phyloP scores from a whole-genome alignment of 2,329 filamentous ascomycete genomes.

The Eutypella sp. region DNA sequence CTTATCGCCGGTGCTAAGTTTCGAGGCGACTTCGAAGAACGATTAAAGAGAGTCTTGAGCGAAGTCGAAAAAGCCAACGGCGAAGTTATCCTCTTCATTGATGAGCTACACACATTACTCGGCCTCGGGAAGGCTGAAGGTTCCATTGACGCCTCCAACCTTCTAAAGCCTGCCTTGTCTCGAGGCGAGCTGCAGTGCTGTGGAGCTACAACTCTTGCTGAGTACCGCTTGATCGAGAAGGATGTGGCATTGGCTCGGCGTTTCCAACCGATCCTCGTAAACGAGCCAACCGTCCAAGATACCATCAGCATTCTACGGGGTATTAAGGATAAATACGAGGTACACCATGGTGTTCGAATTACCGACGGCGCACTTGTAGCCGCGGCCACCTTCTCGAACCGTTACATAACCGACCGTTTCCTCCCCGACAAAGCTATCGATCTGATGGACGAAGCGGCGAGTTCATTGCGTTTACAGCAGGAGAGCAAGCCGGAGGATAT shows the following conservation, averaged over 20 bases:
- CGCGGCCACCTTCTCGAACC: conserved; percentile 85
- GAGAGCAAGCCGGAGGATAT: conserved; percentile 97
- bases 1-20: conserved; percentile 96
- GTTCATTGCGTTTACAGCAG: conserved; percentile 83
- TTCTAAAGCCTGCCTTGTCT: conserved; percentile 89
- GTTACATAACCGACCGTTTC: conserved; percentile 95
- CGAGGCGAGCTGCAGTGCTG: conserved; percentile 92
- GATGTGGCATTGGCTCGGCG: conserved; percentile 87
- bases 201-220: conserved; percentile 86
- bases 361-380: conserved; percentile 89
- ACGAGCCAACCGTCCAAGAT: conserved; percentile 83
- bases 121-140: conserved; percentile 94
- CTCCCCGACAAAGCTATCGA: conserved; percentile 97
- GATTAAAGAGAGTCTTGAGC: conserved; percentile 82
- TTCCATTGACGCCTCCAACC: conserved; percentile 91
- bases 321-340: conserved; percentile 96
- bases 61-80: conserved; percentile 89
- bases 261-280: conserved; percentile 93
- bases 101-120: conserved; percentile 86
- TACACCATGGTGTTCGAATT: conserved; percentile 93
- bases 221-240: conserved; percentile 93
- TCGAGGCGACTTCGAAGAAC: conserved; percentile 91
- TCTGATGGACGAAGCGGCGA: conserved; percentile 91
- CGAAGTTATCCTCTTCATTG: conserved; percentile 88
- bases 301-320: conserved; percentile 93